Evolutionary conservation across 306 rosid species (phyloP).

Genomic region (Rosa multiflora): DNA sequence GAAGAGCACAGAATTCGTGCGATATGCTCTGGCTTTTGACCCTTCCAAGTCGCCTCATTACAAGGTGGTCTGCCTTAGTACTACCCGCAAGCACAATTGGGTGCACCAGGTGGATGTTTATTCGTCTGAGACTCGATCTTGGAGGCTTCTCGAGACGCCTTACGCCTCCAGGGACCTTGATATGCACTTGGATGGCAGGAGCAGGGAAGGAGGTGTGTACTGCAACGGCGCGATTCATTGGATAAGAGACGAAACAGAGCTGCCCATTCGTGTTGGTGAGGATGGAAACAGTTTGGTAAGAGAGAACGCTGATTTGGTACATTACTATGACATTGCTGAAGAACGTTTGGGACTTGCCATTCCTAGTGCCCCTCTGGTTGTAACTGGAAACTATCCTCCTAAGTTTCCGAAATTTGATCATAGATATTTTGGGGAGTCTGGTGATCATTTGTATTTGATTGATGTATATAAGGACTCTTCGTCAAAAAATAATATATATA

Average conservation of each 20-base stretch:
- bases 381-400: background rate
- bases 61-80: background rate
- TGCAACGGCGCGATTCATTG: background rate
- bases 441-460: background rate
- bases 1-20: background rate
- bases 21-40: background rate
- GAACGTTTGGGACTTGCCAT: background rate
- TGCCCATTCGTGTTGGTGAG: background rate
- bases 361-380: background rate
- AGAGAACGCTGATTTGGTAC: background rate
- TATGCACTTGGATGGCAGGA: background rate
- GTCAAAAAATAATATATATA: background rate
- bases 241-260: background rate
- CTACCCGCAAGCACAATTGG: background rate
- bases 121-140: slow-evolving; percentile 7
- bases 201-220: background rate
- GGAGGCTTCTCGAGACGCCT: slow-evolving; percentile 11
- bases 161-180: background rate
- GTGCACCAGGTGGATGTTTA: slow-evolving; percentile 1
- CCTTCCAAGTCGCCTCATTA: slow-evolving; percentile 9
- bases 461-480: background rate
- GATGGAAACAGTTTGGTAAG: background rate
- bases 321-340: background rate
- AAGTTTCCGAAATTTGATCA: background rate
- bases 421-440: background rate